Conservation (phyloP, 106 monocot genomes). For the Agapanthus africanus region DNA sequence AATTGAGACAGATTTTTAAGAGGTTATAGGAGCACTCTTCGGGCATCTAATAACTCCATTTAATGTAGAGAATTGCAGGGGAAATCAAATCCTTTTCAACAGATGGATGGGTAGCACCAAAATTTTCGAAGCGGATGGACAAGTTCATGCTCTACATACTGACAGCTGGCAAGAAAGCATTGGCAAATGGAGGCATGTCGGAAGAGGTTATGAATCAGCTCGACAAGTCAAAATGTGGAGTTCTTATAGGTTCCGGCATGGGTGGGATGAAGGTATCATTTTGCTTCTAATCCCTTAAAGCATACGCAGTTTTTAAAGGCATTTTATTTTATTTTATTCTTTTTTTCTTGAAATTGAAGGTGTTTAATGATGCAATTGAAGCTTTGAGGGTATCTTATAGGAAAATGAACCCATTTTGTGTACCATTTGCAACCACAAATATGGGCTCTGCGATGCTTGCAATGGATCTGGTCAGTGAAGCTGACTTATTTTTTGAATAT, state of each 20-base stretch:
- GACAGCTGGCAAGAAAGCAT: slow-evolving; percentile 55
- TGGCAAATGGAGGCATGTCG: slow-evolving; percentile 43
- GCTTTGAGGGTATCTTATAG: slow-evolving; percentile 73
- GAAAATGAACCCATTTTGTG: slow-evolving; percentile 87
- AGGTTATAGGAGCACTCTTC: no score
- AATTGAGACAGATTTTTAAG: no score
- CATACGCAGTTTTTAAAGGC: background rate
- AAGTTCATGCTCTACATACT: slow-evolving; percentile 68
- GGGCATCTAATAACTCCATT: no score
- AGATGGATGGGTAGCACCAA: slow-evolving; percentile 58
- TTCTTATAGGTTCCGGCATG: slow-evolving; percentile 67
- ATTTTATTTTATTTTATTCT: background rate
- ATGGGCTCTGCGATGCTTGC: slow-evolving; percentile 90
- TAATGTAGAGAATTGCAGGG: slow-evolving; percentile 53
- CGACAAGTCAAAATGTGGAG: slow-evolving; percentile 53
- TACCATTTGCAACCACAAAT: slow-evolving; percentile 81
- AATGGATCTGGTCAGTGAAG: slow-evolving; percentile 62
- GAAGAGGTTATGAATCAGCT: slow-evolving; percentile 34
- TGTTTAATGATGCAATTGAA: slow-evolving; percentile 80
- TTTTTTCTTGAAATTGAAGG: slow-evolving; percentile 23
- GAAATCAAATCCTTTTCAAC: slow-evolving; percentile 63
- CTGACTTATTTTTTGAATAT: background rate
- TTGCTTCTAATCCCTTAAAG: background rate
- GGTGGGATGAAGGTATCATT: slow-evolving; percentile 55
- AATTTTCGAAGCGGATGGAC: slow-evolving; percentile 56